Evolutionary conservation across 1,284 basidiomycete species (phyloP), one percentile per base, ranked within the genome.

Genomic region (Sanguinoderma infundibulare): DNA sequence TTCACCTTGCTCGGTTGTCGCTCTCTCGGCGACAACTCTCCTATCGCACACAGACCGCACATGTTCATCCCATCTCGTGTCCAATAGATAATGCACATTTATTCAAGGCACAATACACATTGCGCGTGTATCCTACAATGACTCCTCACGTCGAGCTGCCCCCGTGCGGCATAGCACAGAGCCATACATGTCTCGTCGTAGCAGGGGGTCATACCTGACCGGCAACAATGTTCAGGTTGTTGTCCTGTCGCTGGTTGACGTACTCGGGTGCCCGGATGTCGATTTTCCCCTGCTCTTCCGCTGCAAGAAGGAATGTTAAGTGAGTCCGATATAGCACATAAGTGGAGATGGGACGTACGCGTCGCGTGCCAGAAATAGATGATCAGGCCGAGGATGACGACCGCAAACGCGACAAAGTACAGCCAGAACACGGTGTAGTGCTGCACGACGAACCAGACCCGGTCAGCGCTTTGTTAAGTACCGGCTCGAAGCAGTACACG

Each of bases 311-410:
- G n/a, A n/a, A n/a, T n/a, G n/a, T 2, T 17, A 15, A 39, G 7
- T 30, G 10, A 59, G 9, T 28, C 24, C n/a, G n/a, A n/a, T n/a
- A n/a, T n/a, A 59, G 53, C 1, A 14, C 3, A 36, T 15, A 14
- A 10, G 32, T 22, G 7, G n/a, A 14, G 15, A 14, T 8, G 8
- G 49, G 15, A 83, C 90, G 72, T 76, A 92, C 91, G 92, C 40
- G 87, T 87, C 15, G 89, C 84, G 70, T 83, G 79, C 91, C 92
- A 94, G 79, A 94, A 94, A 76, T 94, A 94, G 42, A 88, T 81
- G 67, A 94, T 76, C 7, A 94, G 82, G 3, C 92, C 92, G n/a
- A 77, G 39, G 49, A 94, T 74, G 60, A 92, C 85, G 9, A 92
- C 79, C 0, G 74, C 81, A 70, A 90, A 94, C 0, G 92, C 83